Percentiles rank a stretch among this genome's conserved stretches.
Evolutionary conservation across 495 filamentous ascomycete species (phyloP).

Genomic region (Ramalina peruviana): DNA sequence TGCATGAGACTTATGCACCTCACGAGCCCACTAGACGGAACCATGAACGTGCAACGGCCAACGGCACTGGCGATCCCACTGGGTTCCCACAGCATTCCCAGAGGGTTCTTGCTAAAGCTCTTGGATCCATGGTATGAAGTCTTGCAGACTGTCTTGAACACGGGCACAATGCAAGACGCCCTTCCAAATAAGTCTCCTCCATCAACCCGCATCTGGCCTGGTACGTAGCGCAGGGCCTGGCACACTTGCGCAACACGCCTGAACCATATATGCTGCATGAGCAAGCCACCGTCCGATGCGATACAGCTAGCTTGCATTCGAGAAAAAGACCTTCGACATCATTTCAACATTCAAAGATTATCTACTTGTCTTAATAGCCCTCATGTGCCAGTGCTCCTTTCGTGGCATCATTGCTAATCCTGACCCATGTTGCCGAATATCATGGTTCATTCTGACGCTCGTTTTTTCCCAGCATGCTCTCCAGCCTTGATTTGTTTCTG

Average conservation of each 20-base stretch:
- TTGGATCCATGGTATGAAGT: background rate
- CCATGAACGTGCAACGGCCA: constrained; percentile 1
- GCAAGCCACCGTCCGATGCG: constrained; percentile 15
- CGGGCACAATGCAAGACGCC: background rate
- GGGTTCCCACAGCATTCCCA: background rate
- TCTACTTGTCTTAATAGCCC: background rate
- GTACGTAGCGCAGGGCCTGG: constrained; percentile 7
- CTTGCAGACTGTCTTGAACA: background rate
- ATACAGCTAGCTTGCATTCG: constrained; percentile 8
- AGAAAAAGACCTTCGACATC: constrained; percentile 2
- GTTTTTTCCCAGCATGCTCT: constrained; percentile 17
- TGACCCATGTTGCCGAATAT: background rate
- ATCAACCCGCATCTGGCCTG: constrained; percentile 8
- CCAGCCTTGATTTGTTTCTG: constrained; percentile 11
- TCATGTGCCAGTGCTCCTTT: constrained; percentile 4
- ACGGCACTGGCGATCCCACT: constrained; percentile 12
- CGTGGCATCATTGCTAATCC: background rate
- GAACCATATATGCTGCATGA: constrained; percentile 4
- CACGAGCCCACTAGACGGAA: background rate
- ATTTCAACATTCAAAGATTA: background rate
- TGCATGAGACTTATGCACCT: constrained; percentile 7
- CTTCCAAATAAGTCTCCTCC: constrained; percentile 9
- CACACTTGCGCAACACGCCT: constrained; percentile 12
- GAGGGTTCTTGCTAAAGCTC: background rate
- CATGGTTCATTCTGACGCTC: constrained; percentile 11